phyloP scores from a whole-genome alignment of 2,329 filamentous ascomycete species.

The Fusarium austroafricanum region DNA sequence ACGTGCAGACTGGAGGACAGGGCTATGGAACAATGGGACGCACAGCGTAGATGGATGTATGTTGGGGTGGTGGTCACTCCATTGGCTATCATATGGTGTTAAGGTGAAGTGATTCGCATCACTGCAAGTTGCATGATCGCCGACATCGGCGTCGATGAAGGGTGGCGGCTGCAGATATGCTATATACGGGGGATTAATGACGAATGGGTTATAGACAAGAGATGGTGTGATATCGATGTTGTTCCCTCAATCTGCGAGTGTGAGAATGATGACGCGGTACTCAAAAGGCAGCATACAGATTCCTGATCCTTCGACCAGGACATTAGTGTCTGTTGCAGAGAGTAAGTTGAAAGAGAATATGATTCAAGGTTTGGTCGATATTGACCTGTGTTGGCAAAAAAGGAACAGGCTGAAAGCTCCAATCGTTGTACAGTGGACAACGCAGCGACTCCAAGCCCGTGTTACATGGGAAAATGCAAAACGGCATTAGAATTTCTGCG shows the following conservation, averaged over 20 bases:
- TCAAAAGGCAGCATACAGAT: too few relatives aligned
- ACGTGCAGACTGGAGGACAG: constrained; percentile 77
- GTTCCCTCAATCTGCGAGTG: neutral
- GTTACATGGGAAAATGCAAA: constrained; percentile 6
- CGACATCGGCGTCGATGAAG: neutral
- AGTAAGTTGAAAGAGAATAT: neutral
- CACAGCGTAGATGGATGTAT: constrained; percentile 20
- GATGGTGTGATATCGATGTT: neutral
- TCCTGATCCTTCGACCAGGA: neutral
- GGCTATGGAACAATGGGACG: constrained; percentile 67
- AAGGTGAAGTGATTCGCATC: neutral
- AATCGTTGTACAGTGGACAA: constrained; percentile 21
- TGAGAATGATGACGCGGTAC: neutral
- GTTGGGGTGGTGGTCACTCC: neutral
- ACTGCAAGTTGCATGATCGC: neutral
- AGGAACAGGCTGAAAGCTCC: constrained; percentile 1
- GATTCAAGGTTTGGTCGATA: neutral
- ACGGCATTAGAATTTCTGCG: constrained; percentile 2
- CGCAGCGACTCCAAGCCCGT: constrained; percentile 9
- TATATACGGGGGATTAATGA: neutral
- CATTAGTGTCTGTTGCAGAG: neutral
- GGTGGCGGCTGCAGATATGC: neutral
- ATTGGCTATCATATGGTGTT: neutral
- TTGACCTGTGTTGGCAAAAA: neutral
- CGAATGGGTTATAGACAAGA: neutral